Conservation (phyloP, 202 grass and related monocot genomes). For the Panicum virgatum region DNA sequence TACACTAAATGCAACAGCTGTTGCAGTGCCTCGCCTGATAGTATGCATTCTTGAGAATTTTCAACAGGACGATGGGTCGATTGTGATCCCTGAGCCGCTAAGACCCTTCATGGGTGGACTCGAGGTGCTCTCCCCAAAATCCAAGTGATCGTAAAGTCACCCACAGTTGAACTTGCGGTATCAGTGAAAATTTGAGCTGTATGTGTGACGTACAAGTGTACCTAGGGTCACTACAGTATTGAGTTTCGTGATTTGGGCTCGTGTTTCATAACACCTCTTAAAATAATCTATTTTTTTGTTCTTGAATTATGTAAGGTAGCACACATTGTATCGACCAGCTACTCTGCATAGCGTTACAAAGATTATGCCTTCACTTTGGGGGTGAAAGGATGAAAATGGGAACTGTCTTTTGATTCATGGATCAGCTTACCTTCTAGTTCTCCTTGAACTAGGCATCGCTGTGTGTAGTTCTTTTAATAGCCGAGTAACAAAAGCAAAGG, state of each 20-base stretch:
- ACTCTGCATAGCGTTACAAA: not conserved
- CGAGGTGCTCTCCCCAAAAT: slow-evolving; percentile 49
- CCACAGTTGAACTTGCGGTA: not conserved
- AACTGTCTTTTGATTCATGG: not conserved
- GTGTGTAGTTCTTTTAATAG: not conserved
- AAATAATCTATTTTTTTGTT: not conserved
- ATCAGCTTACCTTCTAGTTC: not conserved
- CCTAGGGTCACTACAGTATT: not conserved
- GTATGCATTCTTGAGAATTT: slow-evolving; percentile 85
- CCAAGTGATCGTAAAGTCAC: slow-evolving; percentile 7
- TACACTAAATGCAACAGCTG: slow-evolving; percentile 80
- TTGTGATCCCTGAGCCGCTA: slow-evolving; percentile 67
- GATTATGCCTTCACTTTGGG: not conserved
- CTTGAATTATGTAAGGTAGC: not conserved
- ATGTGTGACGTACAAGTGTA: not conserved
- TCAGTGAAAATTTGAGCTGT: not conserved
- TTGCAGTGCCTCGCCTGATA: slow-evolving; percentile 84
- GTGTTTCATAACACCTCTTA: not conserved
- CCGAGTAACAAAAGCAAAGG: not conserved
- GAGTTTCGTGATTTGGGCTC: not conserved
- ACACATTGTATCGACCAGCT: not conserved
- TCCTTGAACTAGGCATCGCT: not conserved
- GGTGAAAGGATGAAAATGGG: not conserved
- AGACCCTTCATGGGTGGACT: slow-evolving; percentile 81
- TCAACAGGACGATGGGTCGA: slow-evolving; percentile 65